Conservation (phyloP, 1,139 yeast genomes). For the Yamadazyma conglobata region DNA sequence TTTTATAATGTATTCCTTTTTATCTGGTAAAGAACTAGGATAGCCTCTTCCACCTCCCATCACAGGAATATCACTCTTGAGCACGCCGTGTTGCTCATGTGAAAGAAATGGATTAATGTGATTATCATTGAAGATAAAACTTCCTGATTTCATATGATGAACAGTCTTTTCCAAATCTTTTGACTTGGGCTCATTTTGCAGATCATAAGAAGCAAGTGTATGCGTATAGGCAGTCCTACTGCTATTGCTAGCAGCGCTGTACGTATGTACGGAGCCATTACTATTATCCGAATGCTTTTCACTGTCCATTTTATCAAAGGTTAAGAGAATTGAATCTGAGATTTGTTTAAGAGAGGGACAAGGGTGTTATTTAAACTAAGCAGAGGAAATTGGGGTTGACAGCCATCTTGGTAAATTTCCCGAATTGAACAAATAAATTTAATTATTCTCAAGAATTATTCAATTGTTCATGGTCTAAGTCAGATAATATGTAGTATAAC, state of each 20-base stretch:
- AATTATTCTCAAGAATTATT: too few species aligned
- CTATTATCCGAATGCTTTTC: slow-evolving; percentile 1
- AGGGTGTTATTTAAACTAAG: too few species aligned
- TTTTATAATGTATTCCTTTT: slow-evolving; percentile 29
- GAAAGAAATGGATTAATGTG: slow-evolving; percentile 1
- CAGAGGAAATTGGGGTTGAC: too few species aligned
- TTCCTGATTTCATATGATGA: neutral
- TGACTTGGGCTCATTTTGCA: neutral
- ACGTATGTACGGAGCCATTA: slow-evolving; percentile 1
- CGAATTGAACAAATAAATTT: too few species aligned
- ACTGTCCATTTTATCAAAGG: too few species aligned
- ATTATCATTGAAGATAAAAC: slow-evolving; percentile 1
- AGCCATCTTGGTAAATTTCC: too few species aligned
- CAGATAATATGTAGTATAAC: too few species aligned
- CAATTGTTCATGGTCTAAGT: too few species aligned
- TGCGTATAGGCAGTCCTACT: too few species aligned
- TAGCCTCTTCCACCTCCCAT: slow-evolving; percentile 37
- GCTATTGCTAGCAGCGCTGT: slow-evolving; percentile 1
- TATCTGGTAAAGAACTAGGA: slow-evolving; percentile 31
- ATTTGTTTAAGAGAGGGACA: too few species aligned
- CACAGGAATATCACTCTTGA: slow-evolving; percentile 18
- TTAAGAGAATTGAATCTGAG: too few species aligned
- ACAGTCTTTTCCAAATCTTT: neutral
- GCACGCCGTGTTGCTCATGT: neutral
- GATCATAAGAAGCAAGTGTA: too few species aligned